Evolutionary conservation across 495 filamentous ascomycete species (phyloP).

Genomic region (Glarea lozoyensis): DNA sequence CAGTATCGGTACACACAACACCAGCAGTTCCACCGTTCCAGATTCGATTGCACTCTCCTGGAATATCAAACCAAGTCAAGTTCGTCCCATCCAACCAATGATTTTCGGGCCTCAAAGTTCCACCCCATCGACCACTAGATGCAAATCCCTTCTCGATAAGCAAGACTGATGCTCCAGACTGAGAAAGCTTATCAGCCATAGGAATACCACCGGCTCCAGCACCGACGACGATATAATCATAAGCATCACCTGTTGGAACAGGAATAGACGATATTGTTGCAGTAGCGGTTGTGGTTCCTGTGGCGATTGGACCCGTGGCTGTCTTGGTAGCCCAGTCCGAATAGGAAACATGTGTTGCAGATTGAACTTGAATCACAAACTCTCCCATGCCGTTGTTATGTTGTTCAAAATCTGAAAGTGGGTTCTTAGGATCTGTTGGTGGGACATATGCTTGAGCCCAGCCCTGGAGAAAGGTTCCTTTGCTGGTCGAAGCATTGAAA

Average conservation of each 20-base stretch:
- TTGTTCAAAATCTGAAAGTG: conserved; percentile 27
- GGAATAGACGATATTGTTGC: conserved; percentile 29
- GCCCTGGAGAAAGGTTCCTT: conserved; percentile 30
- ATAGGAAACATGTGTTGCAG: conserved; percentile 37
- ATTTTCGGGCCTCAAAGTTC: conserved; percentile 25
- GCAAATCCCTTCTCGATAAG: conserved; percentile 59
- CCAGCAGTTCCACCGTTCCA: conserved; percentile 49
- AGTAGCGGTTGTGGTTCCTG: conserved; percentile 21
- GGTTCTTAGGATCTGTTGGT: conserved; percentile 24
- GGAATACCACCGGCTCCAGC: conserved; percentile 55
- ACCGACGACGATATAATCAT: conserved; percentile 60
- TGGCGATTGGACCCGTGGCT: conserved; percentile 25
- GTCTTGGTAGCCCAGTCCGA: conserved; percentile 38
- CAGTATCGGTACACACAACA: conserved; percentile 59
- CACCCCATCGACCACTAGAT: conserved; percentile 49
- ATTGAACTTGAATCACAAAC: conserved; percentile 31
- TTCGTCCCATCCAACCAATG: conserved; percentile 56
- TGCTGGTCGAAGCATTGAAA: conserved; percentile 32
- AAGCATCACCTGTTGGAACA: conserved; percentile 31
- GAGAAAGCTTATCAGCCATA: conserved; percentile 51
- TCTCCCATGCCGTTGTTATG: conserved; percentile 38
- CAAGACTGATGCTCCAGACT: conserved; percentile 51
- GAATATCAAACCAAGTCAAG: conserved; percentile 69
- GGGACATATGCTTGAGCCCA: conserved; percentile 33
- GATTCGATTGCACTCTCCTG: conserved; percentile 65